These are phyloP conservation scores for Aspergillus egyptiacus DNA, from an alignment of 495 filamentous ascomycete genomes.

Conservation along the genomic window DNA sequence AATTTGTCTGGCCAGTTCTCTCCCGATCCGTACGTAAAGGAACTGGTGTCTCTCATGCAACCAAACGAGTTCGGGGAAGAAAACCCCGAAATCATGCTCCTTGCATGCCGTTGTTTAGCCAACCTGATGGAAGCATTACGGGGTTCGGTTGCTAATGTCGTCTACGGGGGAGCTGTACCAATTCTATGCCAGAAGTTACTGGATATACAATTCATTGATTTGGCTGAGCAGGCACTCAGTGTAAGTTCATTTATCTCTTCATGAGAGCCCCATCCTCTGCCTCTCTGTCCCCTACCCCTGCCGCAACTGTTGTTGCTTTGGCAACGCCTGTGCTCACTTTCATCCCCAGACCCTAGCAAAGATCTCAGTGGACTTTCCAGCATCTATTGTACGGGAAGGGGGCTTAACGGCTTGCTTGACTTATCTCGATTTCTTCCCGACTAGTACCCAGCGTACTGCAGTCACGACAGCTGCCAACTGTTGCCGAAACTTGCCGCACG, in stretches of 20 bases:
- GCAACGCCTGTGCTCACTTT: constrained; percentile 11
- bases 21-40: constrained; percentile 91
- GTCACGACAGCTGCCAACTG: constrained; percentile 97
- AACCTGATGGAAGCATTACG: constrained; percentile 98
- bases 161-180: constrained; percentile 92
- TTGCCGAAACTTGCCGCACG: constrained; percentile 90
- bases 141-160: constrained; percentile 86
- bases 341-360: constrained; percentile 76
- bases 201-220: constrained; percentile 92
- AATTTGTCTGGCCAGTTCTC: constrained; percentile 94
- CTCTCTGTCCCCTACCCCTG: neutral
- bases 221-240: constrained; percentile 94
- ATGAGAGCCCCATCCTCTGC: neutral
- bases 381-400: constrained; percentile 92
- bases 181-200: constrained; percentile 89
- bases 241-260: constrained; percentile 36
- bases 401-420: constrained; percentile 89
- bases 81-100: constrained; percentile 95
- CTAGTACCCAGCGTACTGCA: constrained; percentile 91
- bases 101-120: constrained; percentile 92
- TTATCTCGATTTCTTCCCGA: constrained; percentile 96
- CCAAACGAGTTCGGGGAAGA: constrained; percentile 81
- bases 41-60: constrained; percentile 88
- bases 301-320: neutral
- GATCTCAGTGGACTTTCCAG: constrained; percentile 94